phyloP scores from a whole-genome alignment of 2,329 filamentous ascomycete genomes.

The Elsinoe fawcettii region DNA sequence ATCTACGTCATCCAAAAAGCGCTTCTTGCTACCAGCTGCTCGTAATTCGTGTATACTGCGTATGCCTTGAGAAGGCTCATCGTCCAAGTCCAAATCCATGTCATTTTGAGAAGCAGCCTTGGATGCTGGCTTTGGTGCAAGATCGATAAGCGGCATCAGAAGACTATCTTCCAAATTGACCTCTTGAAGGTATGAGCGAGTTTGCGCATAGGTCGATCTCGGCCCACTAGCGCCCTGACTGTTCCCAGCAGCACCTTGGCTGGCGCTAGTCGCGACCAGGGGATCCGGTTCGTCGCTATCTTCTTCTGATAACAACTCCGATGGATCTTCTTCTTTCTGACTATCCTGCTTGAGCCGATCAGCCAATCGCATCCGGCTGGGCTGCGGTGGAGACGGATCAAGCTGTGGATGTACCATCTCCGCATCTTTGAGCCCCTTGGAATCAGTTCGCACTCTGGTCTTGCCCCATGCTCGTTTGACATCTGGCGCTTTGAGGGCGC shows the following conservation, averaged over 20 bases:
- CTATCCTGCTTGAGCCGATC: slow-evolving; percentile 14
- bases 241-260: not conserved
- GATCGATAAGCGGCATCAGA: slow-evolving; percentile 27
- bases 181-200: slow-evolving; percentile 54
- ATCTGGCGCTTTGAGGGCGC: not conserved
- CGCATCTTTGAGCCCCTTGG: not conserved
- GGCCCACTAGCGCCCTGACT: slow-evolving; percentile 27
- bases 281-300: not conserved
- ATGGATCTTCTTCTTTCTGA: not conserved
- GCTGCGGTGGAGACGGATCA: not conserved
- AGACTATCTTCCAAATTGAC: slow-evolving; percentile 32
- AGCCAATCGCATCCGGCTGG: not conserved
- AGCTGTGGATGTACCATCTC: slow-evolving; percentile 2
- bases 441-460: not conserved
- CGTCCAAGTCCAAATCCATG: slow-evolving; percentile 41
- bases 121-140: slow-evolving; percentile 19
- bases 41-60: slow-evolving; percentile 56
- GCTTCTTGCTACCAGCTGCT: slow-evolving; percentile 49
- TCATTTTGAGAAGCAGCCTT: slow-evolving; percentile 24
- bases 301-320: not conserved
- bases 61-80: slow-evolving; percentile 36
- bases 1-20: slow-evolving; percentile 49
- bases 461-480: not conserved
- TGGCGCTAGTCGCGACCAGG: not conserved
- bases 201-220: slow-evolving; percentile 52